A percentile compares a stretch with the other conserved stretches of the same genome.
phyloP scores from a whole-genome alignment of 257 asterid species.

The Henckelia pumila region DNA sequence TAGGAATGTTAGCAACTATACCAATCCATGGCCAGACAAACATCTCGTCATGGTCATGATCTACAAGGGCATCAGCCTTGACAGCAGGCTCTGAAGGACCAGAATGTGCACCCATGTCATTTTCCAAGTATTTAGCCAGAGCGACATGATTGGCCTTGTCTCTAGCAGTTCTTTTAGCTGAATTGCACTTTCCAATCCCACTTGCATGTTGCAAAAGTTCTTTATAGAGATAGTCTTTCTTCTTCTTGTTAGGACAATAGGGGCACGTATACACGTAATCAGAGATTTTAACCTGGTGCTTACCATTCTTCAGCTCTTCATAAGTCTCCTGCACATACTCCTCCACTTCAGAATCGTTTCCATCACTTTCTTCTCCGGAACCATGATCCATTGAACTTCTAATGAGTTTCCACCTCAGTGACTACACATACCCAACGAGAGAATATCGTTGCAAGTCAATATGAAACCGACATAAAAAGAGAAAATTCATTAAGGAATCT shows the following conservation, averaged over 20 bases:
- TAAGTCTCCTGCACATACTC: constrained; percentile 34
- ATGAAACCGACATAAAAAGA: no score
- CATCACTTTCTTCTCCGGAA: constrained; percentile 37
- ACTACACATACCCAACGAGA: constrained; percentile 8
- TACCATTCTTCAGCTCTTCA: constrained; percentile 56
- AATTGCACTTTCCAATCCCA: constrained; percentile 50
- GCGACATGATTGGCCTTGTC: constrained; percentile 77
- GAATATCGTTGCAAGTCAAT: constrained; percentile 8
- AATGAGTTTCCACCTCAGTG: constrained; percentile 33
- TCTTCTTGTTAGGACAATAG: constrained; percentile 63
- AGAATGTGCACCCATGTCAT: constrained; percentile 36
- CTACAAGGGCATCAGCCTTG: constrained; percentile 47
- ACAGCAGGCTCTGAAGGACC: constrained; percentile 42
- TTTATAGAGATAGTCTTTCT: constrained; percentile 43
- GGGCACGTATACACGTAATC: constrained; percentile 64
- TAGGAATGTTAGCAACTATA: constrained; percentile 59
- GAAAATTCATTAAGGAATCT: background rate
- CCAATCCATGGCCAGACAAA: constrained; percentile 99
- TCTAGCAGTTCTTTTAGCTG: constrained; percentile 49
- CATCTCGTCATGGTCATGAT: constrained; percentile 61
- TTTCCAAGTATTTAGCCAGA: constrained; percentile 62
- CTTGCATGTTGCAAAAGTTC: constrained; percentile 73
- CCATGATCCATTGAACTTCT: constrained; percentile 35
- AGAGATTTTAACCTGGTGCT: constrained; percentile 47
- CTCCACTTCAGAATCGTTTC: constrained; percentile 35